Conservation (phyloP, 768 basidiomycete species). For the Boletus sp. region DNA sequence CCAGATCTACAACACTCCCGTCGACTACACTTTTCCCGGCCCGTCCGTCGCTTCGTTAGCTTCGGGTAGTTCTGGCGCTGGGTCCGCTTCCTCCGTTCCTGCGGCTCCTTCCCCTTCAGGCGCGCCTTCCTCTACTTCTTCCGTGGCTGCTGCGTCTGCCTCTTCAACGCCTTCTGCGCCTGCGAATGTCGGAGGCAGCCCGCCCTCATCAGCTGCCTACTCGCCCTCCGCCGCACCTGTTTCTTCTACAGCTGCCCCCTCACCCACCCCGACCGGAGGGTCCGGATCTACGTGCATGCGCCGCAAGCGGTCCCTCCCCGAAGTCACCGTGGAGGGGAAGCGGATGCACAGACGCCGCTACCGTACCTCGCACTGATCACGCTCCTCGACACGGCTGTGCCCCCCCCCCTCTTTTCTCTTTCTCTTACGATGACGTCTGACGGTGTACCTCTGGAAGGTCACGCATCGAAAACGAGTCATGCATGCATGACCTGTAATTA, state of each 20-base stretch:
- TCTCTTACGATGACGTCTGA: neutral
- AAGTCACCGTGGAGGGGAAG: neutral
- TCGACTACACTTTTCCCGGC: constrained; percentile 50
- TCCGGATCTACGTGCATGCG: constrained; percentile 7
- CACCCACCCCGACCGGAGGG: neutral
- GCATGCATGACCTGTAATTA: neutral
- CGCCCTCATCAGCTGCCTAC: neutral
- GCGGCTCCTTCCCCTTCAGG: neutral
- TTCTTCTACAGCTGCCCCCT: neutral
- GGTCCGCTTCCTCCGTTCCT: constrained; percentile 1
- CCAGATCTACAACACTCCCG: constrained; percentile 28
- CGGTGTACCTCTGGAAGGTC: constrained; percentile 8
- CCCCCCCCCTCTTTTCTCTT: too few species aligned
- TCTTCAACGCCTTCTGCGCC: constrained; percentile 1
- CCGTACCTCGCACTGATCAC: constrained; percentile 9
- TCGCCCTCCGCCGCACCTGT: too few species aligned
- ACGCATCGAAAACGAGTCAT: too few species aligned
- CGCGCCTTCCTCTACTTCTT: neutral
- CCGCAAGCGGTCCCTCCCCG: constrained; percentile 9
- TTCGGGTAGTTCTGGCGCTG: constrained; percentile 8
- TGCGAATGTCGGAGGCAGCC: neutral
- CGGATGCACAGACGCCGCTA: constrained; percentile 19
- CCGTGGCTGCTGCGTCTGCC: neutral
- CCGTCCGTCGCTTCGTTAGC: constrained; percentile 43
- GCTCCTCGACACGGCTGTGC: neutral